Evolutionary conservation across 2,329 filamentous ascomycete genomes (phyloP), one percentile per base, ranked within the genome.

Genomic region (Helotiales sp.): DNA sequence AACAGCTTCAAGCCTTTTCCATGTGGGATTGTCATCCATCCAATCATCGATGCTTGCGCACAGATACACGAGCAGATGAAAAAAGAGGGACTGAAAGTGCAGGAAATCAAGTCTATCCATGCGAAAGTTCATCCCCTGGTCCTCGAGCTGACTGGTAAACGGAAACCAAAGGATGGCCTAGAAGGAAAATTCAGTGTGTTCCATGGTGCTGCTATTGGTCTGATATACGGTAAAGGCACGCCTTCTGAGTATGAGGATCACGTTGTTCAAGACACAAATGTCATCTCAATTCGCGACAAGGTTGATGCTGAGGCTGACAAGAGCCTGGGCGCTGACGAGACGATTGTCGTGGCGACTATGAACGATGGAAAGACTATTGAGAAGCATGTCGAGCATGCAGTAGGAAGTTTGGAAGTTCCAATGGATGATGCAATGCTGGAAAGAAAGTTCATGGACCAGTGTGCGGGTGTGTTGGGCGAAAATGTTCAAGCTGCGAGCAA

Each of bases 1-100:
- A 83, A 83, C 60, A 76, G 78, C 1, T 83, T 83, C 70, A 83
- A 84, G 65, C 81, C 80, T 0, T 84, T 79, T 59, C 80, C 81
- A 0, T 83, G 81, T 66, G 81, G 80, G 1, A 82, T 83, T 58
- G 79, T 83, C 0, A 79, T 82, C 60, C 81, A 84, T 66, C 80
- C 81, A 1, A 73, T 77, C 3, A 83, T 84, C 55, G 80, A 84
- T 65, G 79, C 70, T 2, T 78, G 76, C 59, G 76, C 77, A 13
- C 77, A 79, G 62, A 63, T 82, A 13, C 74, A 77, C 62, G 64
- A 70, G 1, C 69, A 80, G 50, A 66, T 76, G 38, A 48, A 66
- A 12, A 50, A 62, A 10, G 62, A 72, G 36, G 72, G 70, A 0
- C 63, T 74, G 3, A 50, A 66, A 13, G 40, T 71, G 0, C 46